A percentile compares a stretch with the other conserved stretches of the same genome.
Evolutionary conservation across 1,139 yeast species (phyloP).

Genomic region (Yamadazyma triangularis): DNA sequence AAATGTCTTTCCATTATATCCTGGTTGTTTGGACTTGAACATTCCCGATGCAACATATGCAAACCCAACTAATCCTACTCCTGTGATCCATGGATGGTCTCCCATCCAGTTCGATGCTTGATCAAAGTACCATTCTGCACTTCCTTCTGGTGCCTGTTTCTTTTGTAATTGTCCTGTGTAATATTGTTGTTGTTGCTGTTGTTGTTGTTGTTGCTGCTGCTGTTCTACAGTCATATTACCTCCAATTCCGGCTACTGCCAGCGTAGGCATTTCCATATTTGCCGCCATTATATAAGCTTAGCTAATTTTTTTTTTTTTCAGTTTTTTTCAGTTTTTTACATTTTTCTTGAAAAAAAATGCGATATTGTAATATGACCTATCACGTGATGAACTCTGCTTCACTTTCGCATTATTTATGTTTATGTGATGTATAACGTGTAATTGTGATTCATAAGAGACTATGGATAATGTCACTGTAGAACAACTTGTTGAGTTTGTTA

Average conservation of each 20-base stretch:
- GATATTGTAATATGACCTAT: no score
- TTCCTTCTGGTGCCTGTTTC: slow-evolving; percentile 41
- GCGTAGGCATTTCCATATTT: slow-evolving; percentile 11
- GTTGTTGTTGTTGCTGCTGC: slow-evolving; percentile 3
- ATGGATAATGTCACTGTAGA: no score
- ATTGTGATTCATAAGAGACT: no score
- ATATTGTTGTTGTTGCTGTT: slow-evolving; percentile 2
- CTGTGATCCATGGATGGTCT: slow-evolving; percentile 73
- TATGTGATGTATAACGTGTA: no score
- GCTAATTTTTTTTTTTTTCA: no score
- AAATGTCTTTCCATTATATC: slow-evolving; percentile 68
- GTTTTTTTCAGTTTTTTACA: no score
- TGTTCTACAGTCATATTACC: slow-evolving; percentile 5
- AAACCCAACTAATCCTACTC: slow-evolving; percentile 63
- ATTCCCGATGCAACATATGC: slow-evolving; percentile 67
- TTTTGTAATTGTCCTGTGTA: slow-evolving; percentile 42
- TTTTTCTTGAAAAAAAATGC: no score
- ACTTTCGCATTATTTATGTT: no score
- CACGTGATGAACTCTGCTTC: no score
- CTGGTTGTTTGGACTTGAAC: slow-evolving; percentile 67
- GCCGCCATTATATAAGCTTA: no score
- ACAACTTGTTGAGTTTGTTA: no score
- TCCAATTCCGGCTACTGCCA: slow-evolving; percentile 11
- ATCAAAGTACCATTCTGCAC: slow-evolving; percentile 67
- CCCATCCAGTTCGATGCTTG: slow-evolving; percentile 59